Evolutionary conservation across 2,329 filamentous ascomycete species (phyloP).

Genomic region (Leptographium procerum): DNA sequence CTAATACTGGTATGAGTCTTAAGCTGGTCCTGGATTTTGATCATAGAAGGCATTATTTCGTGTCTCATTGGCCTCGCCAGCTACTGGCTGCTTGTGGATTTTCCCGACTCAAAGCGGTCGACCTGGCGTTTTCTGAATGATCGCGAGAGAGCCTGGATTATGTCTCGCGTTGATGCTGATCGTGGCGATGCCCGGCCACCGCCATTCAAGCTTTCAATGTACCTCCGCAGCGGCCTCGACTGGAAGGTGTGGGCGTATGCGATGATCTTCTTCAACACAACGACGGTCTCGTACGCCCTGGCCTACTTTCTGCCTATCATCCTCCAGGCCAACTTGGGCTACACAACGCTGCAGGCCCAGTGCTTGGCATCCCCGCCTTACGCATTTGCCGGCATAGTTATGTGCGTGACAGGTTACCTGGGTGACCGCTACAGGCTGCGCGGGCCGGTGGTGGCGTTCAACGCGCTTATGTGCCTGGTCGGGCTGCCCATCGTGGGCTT

Average conservation of each 20-base stretch:
- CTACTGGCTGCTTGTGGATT: slow-evolving; percentile 52
- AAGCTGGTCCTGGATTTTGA: slow-evolving; percentile 59
- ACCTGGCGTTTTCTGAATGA: slow-evolving; percentile 41
- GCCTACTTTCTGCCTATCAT: slow-evolving; percentile 74
- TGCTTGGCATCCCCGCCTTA: slow-evolving; percentile 64
- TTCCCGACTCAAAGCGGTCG: slow-evolving; percentile 44
- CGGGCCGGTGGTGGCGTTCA: slow-evolving; percentile 54
- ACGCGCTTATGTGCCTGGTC: slow-evolving; percentile 42
- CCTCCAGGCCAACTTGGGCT: slow-evolving; percentile 50
- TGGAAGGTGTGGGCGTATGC: slow-evolving; percentile 52
- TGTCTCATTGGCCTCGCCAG: slow-evolving; percentile 34
- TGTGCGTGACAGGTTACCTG: slow-evolving; percentile 46
- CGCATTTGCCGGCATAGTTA: slow-evolving; percentile 51
- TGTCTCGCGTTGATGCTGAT: slow-evolving; percentile 43
- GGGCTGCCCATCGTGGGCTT: slow-evolving; percentile 66
- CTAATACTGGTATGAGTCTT: not conserved
- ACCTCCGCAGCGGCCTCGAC: slow-evolving; percentile 36
- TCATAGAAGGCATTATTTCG: slow-evolving; percentile 43
- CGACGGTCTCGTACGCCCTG: slow-evolving; percentile 63
- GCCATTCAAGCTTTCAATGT: slow-evolving; percentile 35
- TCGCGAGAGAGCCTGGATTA: slow-evolving; percentile 40
- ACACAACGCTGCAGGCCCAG: slow-evolving; percentile 50
- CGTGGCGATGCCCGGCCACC: slow-evolving; percentile 45
- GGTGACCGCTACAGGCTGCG: slow-evolving; percentile 58
- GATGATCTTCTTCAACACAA: slow-evolving; percentile 51